phyloP scores from a whole-genome alignment of 2,329 filamentous ascomycete species.

The Aspergillus calidoustus region DNA sequence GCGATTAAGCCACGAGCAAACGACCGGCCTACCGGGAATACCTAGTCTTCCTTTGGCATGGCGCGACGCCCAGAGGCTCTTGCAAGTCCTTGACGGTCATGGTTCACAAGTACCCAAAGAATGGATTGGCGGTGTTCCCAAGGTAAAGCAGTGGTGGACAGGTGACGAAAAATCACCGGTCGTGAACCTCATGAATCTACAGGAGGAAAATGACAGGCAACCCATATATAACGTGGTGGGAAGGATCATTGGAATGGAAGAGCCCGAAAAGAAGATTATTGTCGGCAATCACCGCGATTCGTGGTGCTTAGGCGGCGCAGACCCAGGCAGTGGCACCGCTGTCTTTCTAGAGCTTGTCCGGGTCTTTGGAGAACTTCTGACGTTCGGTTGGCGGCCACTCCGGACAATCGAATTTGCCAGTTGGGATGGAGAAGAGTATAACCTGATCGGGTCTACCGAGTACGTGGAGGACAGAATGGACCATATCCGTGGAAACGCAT shows the following conservation, averaged over 20 bases:
- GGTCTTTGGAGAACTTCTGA: slow-evolving; percentile 77
- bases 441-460: slow-evolving; percentile 91
- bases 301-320: slow-evolving; percentile 85
- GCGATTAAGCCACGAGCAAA: slow-evolving; percentile 71
- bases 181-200: slow-evolving; percentile 81
- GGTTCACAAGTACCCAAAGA: slow-evolving; percentile 70
- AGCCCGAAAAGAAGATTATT: slow-evolving; percentile 80
- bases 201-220: slow-evolving; percentile 81
- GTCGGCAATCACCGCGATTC: slow-evolving; percentile 93
- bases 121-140: slow-evolving; percentile 79
- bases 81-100: slow-evolving; percentile 75
- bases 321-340: slow-evolving; percentile 86
- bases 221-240: slow-evolving; percentile 92
- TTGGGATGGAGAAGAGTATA: slow-evolving; percentile 95
- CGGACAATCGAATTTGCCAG: slow-evolving; percentile 97
- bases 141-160: slow-evolving; percentile 81
- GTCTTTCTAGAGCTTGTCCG: slow-evolving; percentile 87
- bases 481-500: slow-evolving; percentile 70
- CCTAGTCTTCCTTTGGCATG: slow-evolving; percentile 89
- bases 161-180: slow-evolving; percentile 75
- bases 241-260: slow-evolving; percentile 81
- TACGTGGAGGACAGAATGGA: slow-evolving; percentile 87
- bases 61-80: slow-evolving; percentile 80
- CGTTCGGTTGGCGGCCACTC: slow-evolving; percentile 83
- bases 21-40: slow-evolving; percentile 75